Evolutionary conservation across 2,329 filamentous ascomycete species (phyloP), one percentile per base, ranked within the genome.

Genomic region (Cadophora malorum): DNA sequence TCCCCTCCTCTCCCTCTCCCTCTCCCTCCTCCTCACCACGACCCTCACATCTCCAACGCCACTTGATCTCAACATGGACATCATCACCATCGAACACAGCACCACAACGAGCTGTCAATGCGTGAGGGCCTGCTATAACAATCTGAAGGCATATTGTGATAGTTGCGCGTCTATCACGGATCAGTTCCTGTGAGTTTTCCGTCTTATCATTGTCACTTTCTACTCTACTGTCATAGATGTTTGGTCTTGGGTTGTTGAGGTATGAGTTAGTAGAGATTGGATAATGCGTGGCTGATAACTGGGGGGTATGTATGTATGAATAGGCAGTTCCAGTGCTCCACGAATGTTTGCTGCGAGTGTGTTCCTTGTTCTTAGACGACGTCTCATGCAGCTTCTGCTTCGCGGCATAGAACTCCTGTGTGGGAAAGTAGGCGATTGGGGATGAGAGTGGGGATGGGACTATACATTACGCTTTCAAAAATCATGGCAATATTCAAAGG

Each of bases 301-400:
- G 25, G 3, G 25, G 16, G n/a, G n/a, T n/a, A n/a, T n/a, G n/a
- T n/a, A n/a, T 25, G 6, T 7, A 7, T 3, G 23, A 25, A 25
- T 33, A 56, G 52, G 16, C 63, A 58, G 25, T 58, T 64, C 41
- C 21, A 64, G 9, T 64, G 63, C 16, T 25, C 58, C 19, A 49
- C 52, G 33, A 64, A 47, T 35, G 31, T 33, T 25, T 64, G 63
- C 63, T 64, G 63, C 25, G 63, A 64, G 41, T 64, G 63, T 49
- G 16, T 28, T 25, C 23, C 33, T 38, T 35, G 23, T 25, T 21
- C 33, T 16, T 47, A 38, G 49, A 31, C 7, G 4, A 14, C 16
- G 41, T 10, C 5, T 5, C 33, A 35, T 5, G 33, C 33, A 4
- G 8, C 35, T 38, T 7, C 35, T 9, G 3, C 35, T 38, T 9